phyloP scores from a whole-genome alignment of 108 stramenopile species.

The Nitzschia putrida region DNA sequence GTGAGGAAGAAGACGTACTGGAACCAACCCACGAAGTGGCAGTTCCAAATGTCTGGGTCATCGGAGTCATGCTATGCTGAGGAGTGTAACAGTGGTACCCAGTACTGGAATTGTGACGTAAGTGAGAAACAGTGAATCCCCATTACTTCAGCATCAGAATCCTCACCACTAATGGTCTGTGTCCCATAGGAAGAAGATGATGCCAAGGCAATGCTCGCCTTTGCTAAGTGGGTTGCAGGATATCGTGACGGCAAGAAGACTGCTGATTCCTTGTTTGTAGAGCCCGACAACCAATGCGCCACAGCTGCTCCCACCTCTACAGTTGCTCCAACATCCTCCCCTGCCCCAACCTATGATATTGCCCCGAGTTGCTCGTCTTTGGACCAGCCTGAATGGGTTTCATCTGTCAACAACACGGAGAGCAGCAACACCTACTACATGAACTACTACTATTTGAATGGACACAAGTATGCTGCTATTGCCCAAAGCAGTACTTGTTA shows the following conservation, averaged over 20 bases:
- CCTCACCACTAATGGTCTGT: background rate
- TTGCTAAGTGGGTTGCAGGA: constrained; percentile 2
- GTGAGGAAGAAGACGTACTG: background rate
- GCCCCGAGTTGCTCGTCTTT: background rate
- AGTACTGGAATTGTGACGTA: background rate
- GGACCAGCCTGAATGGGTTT: background rate
- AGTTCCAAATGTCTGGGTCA: background rate
- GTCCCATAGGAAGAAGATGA: background rate
- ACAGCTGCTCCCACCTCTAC: background rate
- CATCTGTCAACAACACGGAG: background rate
- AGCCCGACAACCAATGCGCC: background rate
- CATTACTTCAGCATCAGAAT: background rate
- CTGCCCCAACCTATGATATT: background rate
- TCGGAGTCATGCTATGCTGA: background rate
- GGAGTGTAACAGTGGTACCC: background rate
- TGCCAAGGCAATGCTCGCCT: background rate
- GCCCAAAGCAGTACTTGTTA: background rate
- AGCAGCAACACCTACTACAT: background rate
- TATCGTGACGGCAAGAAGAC: background rate
- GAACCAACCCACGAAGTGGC: background rate
- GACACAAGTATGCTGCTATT: background rate
- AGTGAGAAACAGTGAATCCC: no score
- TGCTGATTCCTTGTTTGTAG: background rate
- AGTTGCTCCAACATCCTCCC: background rate
- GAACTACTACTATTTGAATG: background rate